Conservation (phyloP, 495 filamentous ascomycete genomes). For the Penicillium paradoxum region DNA sequence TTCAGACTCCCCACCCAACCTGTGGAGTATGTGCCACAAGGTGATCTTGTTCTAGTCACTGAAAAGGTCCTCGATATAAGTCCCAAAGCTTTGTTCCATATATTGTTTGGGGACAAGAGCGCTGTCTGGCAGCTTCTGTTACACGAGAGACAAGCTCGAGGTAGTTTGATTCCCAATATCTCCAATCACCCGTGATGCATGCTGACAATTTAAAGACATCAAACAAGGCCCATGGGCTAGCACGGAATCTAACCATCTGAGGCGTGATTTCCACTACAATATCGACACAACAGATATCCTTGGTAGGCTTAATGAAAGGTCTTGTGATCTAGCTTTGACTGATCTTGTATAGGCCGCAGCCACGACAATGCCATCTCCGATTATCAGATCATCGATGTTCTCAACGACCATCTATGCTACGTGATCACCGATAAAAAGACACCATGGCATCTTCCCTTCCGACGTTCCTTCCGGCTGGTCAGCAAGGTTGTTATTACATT, state of each 20-base stretch:
- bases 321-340: not conserved
- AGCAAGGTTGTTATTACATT: conserved; percentile 94
- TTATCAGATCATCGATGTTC: conserved; percentile 83
- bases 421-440: conserved; percentile 83
- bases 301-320: conserved; percentile 36
- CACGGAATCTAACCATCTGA: conserved; percentile 61
- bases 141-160: conserved; percentile 73
- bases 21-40: conserved; percentile 75
- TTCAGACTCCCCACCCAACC: conserved; percentile 81
- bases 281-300: conserved; percentile 64
- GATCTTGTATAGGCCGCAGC: conserved; percentile 35
- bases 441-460: conserved; percentile 86
- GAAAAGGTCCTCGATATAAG: conserved; percentile 82
- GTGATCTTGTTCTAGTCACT: conserved; percentile 63
- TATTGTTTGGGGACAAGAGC: conserved; percentile 92
- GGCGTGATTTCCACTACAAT: conserved; percentile 74
- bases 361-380: conserved; percentile 61
- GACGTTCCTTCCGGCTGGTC: conserved; percentile 72
- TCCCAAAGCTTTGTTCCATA: conserved; percentile 90
- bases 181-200: not conserved
- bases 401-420: conserved; percentile 94
- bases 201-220: conserved; percentile 43
- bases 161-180: conserved; percentile 25
- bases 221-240: conserved; percentile 83
- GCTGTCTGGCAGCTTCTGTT: conserved; percentile 90